phyloP scores from a whole-genome alignment of 2,329 filamentous ascomycete genomes.

The Mycosphaerelloides madeirae region DNA sequence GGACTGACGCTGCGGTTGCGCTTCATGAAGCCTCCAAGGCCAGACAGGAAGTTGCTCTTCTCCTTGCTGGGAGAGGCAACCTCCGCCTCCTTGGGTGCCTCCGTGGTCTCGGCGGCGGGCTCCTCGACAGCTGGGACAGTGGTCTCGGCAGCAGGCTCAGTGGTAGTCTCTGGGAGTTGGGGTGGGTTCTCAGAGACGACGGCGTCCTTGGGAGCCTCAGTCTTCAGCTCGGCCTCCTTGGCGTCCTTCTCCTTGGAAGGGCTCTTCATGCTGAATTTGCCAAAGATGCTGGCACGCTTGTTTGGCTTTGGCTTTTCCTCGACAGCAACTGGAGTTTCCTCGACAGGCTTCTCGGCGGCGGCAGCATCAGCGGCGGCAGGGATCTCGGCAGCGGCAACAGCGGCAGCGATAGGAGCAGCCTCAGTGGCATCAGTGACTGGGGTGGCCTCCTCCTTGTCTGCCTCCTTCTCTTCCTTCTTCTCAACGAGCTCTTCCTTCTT shows the following conservation, averaged over 20 bases:
- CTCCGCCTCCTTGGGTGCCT: constrained; percentile 41
- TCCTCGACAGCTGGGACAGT: constrained; percentile 33
- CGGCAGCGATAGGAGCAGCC: constrained; percentile 28
- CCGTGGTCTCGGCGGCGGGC: constrained; percentile 31
- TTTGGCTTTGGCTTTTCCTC: constrained; percentile 57
- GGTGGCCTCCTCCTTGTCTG: constrained; percentile 39
- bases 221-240: constrained; percentile 62
- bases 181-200: constrained; percentile 35
- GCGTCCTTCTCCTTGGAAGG: constrained; percentile 62
- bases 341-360: constrained; percentile 12
- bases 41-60: constrained; percentile 32
- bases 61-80: constrained; percentile 28
- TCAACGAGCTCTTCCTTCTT: constrained; percentile 55
- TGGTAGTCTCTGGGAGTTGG: constrained; percentile 38
- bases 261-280: constrained; percentile 49
- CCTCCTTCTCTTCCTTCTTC: constrained; percentile 42
- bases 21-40: constrained; percentile 29
- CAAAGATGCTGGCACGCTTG: constrained; percentile 85
- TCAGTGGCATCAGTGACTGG: constrained; percentile 33
- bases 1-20: constrained; percentile 35
- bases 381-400: constrained; percentile 25
- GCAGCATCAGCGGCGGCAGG: constrained; percentile 27
- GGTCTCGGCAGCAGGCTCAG: constrained; percentile 35
- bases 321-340: constrained; percentile 38
- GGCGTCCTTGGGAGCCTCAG: constrained; percentile 48